phyloP scores from a whole-genome alignment of 169 alveolate genomes.

The Plasmodium gonderi region DNA sequence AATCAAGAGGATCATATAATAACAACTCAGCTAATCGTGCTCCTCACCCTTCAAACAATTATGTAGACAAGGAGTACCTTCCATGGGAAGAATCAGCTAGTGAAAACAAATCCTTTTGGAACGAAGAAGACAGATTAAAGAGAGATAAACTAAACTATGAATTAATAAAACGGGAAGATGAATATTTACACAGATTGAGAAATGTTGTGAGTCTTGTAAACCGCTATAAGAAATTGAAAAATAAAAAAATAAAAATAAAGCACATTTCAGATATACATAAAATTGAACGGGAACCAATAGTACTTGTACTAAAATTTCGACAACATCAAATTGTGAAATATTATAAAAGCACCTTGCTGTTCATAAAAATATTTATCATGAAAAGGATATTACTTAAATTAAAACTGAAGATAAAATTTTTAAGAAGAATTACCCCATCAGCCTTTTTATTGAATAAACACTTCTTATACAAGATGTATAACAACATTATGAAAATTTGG shows the following conservation, averaged over 20 bases:
- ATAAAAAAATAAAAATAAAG: conserved; percentile 8
- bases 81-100: background rate
- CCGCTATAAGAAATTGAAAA: conserved; percentile 6
- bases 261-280: background rate
- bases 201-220: background rate
- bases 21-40: background rate
- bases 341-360: background rate
- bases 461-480: background rate
- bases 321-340: background rate
- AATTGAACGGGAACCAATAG: conserved; percentile 7
- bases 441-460: conserved; percentile 1
- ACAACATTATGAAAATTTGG: background rate
- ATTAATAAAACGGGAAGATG: background rate
- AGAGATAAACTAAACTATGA: background rate
- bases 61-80: background rate
- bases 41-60: background rate
- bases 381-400: conserved; percentile 9
- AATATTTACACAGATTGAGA: background rate
- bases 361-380: background rate
- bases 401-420: background rate
- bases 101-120: background rate
- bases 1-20: background rate
- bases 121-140: background rate
- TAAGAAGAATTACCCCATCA: background rate
- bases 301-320: background rate